Conservation (phyloP, 2,329 filamentous ascomycete species). For the Cyphellophora europaea region DNA sequence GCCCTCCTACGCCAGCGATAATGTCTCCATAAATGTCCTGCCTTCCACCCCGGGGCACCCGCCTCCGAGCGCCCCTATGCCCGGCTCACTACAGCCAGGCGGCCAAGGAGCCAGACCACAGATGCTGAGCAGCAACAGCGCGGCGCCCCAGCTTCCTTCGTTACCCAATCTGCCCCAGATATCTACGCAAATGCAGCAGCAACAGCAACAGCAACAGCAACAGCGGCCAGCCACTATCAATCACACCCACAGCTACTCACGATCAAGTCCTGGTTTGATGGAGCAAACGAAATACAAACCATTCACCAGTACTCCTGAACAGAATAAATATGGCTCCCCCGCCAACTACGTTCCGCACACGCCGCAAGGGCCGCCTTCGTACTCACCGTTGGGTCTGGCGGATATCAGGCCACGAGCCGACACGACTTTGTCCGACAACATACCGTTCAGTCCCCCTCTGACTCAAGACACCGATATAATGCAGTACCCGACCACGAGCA, state of each 20-base stretch:
- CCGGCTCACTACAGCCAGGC: constrained; percentile 53
- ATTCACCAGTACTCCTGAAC: constrained; percentile 52
- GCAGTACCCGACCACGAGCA: constrained; percentile 66
- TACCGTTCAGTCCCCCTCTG: constrained; percentile 48
- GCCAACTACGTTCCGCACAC: constrained; percentile 39
- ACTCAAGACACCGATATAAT: constrained; percentile 58
- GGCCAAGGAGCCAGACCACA: constrained; percentile 42
- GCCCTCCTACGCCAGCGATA: constrained; percentile 37
- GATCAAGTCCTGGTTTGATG: constrained; percentile 66
- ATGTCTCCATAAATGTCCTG: constrained; percentile 51
- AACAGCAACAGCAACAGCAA: constrained; percentile 23
- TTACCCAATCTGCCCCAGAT: constrained; percentile 44
- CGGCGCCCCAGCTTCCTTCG: constrained; percentile 50
- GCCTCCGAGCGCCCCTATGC: constrained; percentile 34
- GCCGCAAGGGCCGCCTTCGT: constrained; percentile 55
- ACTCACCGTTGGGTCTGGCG: constrained; percentile 81
- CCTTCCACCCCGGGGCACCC: constrained; percentile 40
- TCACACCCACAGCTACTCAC: constrained; percentile 67
- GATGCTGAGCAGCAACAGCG: constrained; percentile 42
- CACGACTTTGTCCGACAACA: constrained; percentile 62
- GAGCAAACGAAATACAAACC: constrained; percentile 53
- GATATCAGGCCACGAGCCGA: constrained; percentile 86
- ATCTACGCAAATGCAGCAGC: constrained; percentile 32
- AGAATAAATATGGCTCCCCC: constrained; percentile 51
- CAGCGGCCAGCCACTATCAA: constrained; percentile 47